Evolutionary conservation across 1,284 basidiomycete genomes (phyloP).

Genomic region (Tylopilus sp.): DNA sequence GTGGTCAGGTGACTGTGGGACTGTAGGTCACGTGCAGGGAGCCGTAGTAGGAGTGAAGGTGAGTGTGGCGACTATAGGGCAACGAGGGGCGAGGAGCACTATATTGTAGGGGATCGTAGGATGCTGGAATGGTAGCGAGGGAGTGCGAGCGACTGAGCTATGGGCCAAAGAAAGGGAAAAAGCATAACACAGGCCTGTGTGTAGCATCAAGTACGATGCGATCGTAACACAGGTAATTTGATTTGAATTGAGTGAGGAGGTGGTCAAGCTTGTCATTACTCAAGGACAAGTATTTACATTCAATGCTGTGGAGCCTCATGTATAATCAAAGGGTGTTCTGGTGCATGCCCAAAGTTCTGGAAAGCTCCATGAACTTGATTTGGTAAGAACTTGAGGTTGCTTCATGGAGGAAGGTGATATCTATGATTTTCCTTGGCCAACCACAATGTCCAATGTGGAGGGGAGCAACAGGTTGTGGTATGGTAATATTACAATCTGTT

Average conservation of each 20-base stretch:
- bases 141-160: no score
- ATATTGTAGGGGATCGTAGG: no score
- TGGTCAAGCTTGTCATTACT: slow-evolving; percentile 33
- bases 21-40: no score
- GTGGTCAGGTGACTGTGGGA: no score
- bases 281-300: slow-evolving; percentile 22
- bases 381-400: slow-evolving; percentile 11
- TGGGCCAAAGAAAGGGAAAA: no score
- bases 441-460: background rate
- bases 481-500: background rate
- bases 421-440: background rate
- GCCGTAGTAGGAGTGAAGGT: no score
- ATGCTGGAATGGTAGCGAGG: no score
- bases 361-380: slow-evolving; percentile 32
- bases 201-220: no score
- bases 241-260: slow-evolving; percentile 30
- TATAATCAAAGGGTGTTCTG: slow-evolving; percentile 27
- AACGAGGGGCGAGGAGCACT: no score
- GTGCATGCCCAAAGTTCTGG: slow-evolving; percentile 28
- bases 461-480: background rate
- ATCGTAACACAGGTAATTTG: no score
- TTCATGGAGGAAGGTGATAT: slow-evolving; percentile 23
- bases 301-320: slow-evolving; percentile 27
- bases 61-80: no score
- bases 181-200: no score